Evolutionary conservation across 1,284 basidiomycete species (phyloP), one percentile per base, ranked within the genome.

Genomic region (Rhodofomes roseus): DNA sequence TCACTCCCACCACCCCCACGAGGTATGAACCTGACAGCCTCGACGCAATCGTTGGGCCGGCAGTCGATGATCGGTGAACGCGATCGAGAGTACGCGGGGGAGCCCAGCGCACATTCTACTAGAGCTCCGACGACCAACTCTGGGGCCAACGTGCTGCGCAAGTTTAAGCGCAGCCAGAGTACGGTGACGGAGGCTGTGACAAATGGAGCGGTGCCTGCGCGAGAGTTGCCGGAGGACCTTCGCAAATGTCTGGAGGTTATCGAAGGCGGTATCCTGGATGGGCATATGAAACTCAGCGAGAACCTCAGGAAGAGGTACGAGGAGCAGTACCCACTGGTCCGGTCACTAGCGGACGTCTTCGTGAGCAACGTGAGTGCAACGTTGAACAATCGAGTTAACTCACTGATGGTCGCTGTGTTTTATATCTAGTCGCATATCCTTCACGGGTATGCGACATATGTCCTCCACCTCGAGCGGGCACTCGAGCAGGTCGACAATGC

Each of bases 301-400:
- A 89, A 89, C 23, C 75, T 98, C 65, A 84, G 84, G 69, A 94
- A 91, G 75, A 81, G 94, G 48, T 96, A 96, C 63, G 93, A 95
- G 61, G 93, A 96, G 68, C 93, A 96, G 71, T 96, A 90, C 69
- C 95, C 95, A 3, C 82, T 97, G 23, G 95, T 97, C 39, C 82
- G 95, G 56, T 92, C 89, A 39, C 80, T 98, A 39, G 95, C 95
- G 39, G 94, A 96, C 67, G 92, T 97, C 14, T 98, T 97, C 74
- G 91, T 94, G 37, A 85, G 90, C 14, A 95, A 95, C 75, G 95
- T 96, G 70, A 76, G 92, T 81, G 59, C 54, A 7, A 8, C 12
- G 34, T 11, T 40, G 31, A 34, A 11, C 31, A 11, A 34, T 5
- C 11, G 31, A 11, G 31, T 4, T 34, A 11, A 34, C 31, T 34